phyloP scores from a whole-genome alignment of 768 basidiomycete genomes.

The Lyophyllum decastes region DNA sequence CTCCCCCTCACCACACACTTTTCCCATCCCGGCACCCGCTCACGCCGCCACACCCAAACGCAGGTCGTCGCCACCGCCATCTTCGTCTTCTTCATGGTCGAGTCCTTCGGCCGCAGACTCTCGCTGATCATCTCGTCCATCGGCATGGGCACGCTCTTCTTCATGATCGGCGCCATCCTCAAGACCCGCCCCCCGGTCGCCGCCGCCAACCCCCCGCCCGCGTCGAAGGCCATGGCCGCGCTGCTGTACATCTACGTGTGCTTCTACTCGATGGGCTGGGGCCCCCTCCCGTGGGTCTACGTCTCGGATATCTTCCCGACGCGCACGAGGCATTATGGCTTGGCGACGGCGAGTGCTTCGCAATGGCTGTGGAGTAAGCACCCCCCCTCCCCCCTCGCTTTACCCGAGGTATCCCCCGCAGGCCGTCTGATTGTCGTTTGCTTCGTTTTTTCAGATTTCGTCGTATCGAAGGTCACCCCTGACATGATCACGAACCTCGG shows the following conservation, averaged over 20 bases:
- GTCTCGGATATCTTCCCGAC: slow-evolving; percentile 88
- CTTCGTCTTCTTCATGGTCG: slow-evolving; percentile 70
- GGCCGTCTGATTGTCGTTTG: background rate
- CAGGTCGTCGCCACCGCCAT: slow-evolving; percentile 60
- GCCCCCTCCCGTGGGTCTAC: slow-evolving; percentile 60
- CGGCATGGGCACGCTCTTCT: slow-evolving; percentile 81
- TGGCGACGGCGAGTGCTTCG: slow-evolving; percentile 71
- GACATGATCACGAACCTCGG: slow-evolving; percentile 60
- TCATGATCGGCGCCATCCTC: slow-evolving; percentile 82
- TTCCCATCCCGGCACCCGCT: too few species aligned
- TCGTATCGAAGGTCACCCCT: slow-evolving; percentile 72
- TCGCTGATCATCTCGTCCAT: slow-evolving; percentile 73
- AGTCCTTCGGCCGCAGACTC: slow-evolving; percentile 67
- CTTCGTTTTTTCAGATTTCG: slow-evolving; percentile 54
- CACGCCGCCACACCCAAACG: too few species aligned
- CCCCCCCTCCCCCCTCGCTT: slow-evolving; percentile 21
- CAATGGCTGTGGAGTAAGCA: slow-evolving; percentile 80
- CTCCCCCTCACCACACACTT: background rate
- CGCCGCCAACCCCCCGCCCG: slow-evolving; percentile 42
- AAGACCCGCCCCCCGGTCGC: slow-evolving; percentile 53
- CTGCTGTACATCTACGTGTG: slow-evolving; percentile 85
- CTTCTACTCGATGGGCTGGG: slow-evolving; percentile 87
- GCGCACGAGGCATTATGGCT: slow-evolving; percentile 78
- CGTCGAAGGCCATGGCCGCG: slow-evolving; percentile 80
- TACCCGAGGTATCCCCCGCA: too few species aligned